These are phyloP conservation scores for Penicillium sp. DNA, from an alignment of 2,329 filamentous ascomycete species.

Conservation along the genomic window DNA sequence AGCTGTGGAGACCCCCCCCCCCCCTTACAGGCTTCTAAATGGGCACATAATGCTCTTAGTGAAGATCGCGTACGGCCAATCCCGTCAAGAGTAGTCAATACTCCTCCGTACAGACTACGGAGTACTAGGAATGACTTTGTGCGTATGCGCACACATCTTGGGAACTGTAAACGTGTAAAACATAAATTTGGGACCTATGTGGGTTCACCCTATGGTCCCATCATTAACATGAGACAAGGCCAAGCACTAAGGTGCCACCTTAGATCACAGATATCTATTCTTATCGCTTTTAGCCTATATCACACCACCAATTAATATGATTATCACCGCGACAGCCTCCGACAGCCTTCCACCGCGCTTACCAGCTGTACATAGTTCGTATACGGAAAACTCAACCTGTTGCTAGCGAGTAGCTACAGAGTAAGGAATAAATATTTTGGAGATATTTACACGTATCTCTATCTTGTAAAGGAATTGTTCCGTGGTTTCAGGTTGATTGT, in stretches of 20 bases:
- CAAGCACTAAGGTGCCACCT: slow-evolving; percentile 7
- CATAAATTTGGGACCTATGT: not conserved
- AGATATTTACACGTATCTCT: not conserved
- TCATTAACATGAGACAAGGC: slow-evolving; percentile 23
- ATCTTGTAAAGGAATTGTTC: not conserved
- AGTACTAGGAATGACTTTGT: not conserved
- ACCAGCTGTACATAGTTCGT: not conserved
- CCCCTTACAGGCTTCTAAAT: slow-evolving; percentile 8
- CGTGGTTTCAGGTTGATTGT: slow-evolving; percentile 1
- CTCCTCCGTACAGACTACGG: not conserved
- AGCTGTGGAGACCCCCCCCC: slow-evolving; percentile 12
- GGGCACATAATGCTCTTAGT: slow-evolving; percentile 4
- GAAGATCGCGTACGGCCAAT: not conserved
- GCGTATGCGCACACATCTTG: not conserved
- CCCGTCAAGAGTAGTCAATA: not conserved
- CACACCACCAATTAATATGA: not conserved
- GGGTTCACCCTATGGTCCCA: not conserved
- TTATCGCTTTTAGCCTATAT: not conserved
- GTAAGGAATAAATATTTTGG: not conserved
- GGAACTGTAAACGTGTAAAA: not conserved
- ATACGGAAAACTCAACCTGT: not conserved
- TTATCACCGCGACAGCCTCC: not conserved
- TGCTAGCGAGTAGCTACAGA: not conserved
- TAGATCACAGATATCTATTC: slow-evolving; percentile 4
- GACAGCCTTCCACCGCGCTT: not conserved